These are phyloP conservation scores for Lotmaria passim DNA, from an alignment of 208 protist species.

Conservation along the genomic window DNA sequence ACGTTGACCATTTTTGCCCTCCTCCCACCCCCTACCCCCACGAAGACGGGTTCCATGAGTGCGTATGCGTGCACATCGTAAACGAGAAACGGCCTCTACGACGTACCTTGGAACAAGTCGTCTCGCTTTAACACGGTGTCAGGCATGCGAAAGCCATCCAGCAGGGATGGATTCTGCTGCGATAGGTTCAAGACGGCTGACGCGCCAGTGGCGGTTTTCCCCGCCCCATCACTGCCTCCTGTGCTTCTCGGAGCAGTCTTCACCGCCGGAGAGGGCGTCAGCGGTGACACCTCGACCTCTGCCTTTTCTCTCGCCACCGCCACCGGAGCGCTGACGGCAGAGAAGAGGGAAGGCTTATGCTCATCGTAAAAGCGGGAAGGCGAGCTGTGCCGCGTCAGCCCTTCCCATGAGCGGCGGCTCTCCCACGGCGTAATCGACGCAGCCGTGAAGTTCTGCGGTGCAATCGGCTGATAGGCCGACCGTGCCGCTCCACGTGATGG, in stretches of 20 bases:
- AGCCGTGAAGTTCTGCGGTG: not conserved
- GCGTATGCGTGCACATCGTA: not conserved
- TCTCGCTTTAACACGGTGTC: constrained; percentile 29
- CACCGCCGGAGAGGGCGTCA: constrained; percentile 14
- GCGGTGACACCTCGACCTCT: constrained; percentile 31
- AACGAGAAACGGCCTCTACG: not conserved
- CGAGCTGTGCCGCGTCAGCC: not conserved
- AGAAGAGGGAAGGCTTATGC: not conserved
- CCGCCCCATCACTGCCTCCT: not conserved
- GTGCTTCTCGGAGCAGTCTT: not conserved
- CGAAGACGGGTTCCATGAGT: no score
- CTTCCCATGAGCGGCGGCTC: constrained; percentile 14
- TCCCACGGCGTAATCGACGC: constrained; percentile 20
- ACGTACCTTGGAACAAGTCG: constrained; percentile 30
- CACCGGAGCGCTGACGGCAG: not conserved
- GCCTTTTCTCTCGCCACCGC: not conserved
- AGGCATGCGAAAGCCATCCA: constrained; percentile 34
- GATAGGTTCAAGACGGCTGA: no score
- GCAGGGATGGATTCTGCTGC: not conserved
- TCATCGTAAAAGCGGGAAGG: not conserved
- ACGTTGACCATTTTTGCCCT: no score
- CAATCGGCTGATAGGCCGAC: constrained; percentile 12
- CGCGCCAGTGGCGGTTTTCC: no score
- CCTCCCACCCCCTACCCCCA: no score
- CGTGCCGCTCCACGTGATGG: not conserved